Conservation (phyloP, 345 rosid species). For the Iberis pinnata region DNA sequence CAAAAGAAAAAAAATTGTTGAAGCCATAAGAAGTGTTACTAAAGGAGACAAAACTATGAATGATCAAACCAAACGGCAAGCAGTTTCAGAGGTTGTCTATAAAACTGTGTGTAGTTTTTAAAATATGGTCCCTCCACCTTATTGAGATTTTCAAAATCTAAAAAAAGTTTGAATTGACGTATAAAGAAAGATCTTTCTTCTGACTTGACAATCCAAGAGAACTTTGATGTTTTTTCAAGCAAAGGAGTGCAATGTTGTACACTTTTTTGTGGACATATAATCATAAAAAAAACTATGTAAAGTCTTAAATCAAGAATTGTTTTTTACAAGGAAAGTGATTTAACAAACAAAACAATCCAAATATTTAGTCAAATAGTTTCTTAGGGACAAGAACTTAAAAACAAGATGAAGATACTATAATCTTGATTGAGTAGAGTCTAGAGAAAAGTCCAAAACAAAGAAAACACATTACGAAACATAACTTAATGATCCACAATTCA, state of each 20-base stretch:
- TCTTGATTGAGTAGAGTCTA: no score
- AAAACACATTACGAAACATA: no score
- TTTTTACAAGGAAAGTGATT: conserved; percentile 11
- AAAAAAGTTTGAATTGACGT: conserved; percentile 23
- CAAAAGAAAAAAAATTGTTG: conserved; percentile 16
- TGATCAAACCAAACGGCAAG: conserved; percentile 15
- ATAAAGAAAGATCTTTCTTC: conserved; percentile 25
- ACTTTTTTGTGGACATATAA: conserved; percentile 18
- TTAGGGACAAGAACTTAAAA: no score
- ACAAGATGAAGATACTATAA: no score
- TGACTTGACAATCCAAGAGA: conserved; percentile 25
- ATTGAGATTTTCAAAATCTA: conserved; percentile 23
- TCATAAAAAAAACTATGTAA: conserved; percentile 17
- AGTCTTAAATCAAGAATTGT: conserved; percentile 20
- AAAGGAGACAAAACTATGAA: neutral
- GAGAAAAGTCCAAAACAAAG: no score
- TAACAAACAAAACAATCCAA: neutral
- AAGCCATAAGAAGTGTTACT: conserved; percentile 21
- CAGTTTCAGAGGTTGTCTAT: neutral
- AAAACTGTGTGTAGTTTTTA: conserved; percentile 8
- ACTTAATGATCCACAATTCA: no score
- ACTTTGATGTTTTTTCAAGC: conserved; percentile 27
- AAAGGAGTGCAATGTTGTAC: conserved; percentile 26
- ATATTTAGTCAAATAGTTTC: no score
- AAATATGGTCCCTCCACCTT: conserved; percentile 20